phyloP scores from a whole-genome alignment of 306 rosid species.

The Pterocarpus macrocarpus region DNA sequence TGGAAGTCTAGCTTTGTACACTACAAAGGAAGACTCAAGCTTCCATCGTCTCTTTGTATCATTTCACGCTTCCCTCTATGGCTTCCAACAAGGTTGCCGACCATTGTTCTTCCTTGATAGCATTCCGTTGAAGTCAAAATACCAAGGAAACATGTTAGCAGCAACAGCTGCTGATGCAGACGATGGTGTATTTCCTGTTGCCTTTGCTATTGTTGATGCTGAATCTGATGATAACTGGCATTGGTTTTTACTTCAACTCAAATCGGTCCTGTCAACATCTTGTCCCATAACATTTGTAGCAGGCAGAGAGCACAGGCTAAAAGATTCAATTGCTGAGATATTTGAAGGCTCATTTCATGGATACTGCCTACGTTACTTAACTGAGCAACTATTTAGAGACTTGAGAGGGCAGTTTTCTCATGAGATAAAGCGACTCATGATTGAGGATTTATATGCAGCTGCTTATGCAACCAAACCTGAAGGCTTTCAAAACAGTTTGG shows the following conservation, averaged over 20 bases:
- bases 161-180: constrained; percentile 94
- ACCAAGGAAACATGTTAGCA: constrained; percentile 91
- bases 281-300: constrained; percentile 92
- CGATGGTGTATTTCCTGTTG: constrained; percentile 89
- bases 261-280: constrained; percentile 75
- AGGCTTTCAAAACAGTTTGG: constrained; percentile 73
- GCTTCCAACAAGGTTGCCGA: constrained; percentile 97
- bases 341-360: constrained; percentile 87
- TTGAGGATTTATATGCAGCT: constrained; percentile 87
- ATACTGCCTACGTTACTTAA: constrained; percentile 81
- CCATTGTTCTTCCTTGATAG: constrained; percentile 93
- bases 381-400: constrained; percentile 90
- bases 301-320: constrained; percentile 82
- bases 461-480: constrained; percentile 80
- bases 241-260: constrained; percentile 91
- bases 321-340: constrained; percentile 73
- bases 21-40: constrained; percentile 94
- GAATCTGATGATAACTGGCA: constrained; percentile 94
- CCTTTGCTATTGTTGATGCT: constrained; percentile 90
- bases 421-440: constrained; percentile 91
- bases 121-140: constrained; percentile 83
- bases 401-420: constrained; percentile 94
- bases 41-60: constrained; percentile 94
- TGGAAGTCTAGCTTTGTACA: constrained; percentile 83
- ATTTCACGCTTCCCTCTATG: constrained; percentile 84